phyloP scores from a whole-genome alignment of 2,329 filamentous ascomycete species.

The Sphaerulina musiva region DNA sequence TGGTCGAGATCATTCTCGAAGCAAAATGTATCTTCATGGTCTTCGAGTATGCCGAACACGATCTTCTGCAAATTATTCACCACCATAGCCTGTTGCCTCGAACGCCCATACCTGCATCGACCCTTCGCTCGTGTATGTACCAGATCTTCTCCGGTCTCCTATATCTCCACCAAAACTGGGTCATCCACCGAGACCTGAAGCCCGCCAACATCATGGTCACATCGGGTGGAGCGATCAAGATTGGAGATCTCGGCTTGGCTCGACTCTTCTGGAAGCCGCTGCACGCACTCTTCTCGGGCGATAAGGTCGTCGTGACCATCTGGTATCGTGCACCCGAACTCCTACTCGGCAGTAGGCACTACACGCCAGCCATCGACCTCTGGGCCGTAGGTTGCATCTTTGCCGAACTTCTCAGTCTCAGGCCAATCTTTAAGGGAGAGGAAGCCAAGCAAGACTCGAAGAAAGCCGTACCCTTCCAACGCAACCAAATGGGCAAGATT shows the following conservation, averaged over 20 bases:
- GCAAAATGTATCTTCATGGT: slow-evolving; percentile 99
- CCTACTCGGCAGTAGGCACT: slow-evolving; percentile 85
- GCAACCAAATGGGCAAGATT: slow-evolving; percentile 98
- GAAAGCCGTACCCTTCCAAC: slow-evolving; percentile 93
- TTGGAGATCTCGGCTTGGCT: slow-evolving; percentile 87
- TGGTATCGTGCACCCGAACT: slow-evolving; percentile 97
- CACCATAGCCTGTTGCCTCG: slow-evolving; percentile 87
- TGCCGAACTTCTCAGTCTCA: slow-evolving; percentile 79
- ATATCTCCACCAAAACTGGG: slow-evolving; percentile 94
- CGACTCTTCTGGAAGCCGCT: slow-evolving; percentile 90
- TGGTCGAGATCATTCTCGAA: slow-evolving; percentile 93
- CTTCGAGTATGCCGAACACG: slow-evolving; percentile 97
- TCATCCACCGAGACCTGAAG: slow-evolving; percentile 92
- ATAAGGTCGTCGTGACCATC: slow-evolving; percentile 98
- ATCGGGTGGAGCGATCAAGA: slow-evolving; percentile 80
- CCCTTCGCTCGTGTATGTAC: slow-evolving; percentile 90
- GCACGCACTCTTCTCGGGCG: slow-evolving; percentile 82
- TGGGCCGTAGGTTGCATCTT: slow-evolving; percentile 99
- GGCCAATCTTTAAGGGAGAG: slow-evolving; percentile 96
- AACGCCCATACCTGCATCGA: slow-evolving; percentile 79
- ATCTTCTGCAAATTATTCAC: slow-evolving; percentile 94
- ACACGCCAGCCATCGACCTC: slow-evolving; percentile 92
- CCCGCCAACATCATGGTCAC: slow-evolving; percentile 99
- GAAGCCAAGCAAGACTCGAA: slow-evolving; percentile 99
- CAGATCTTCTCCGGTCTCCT: slow-evolving; percentile 91